Evolutionary conservation across 2,329 filamentous ascomycete genomes (phyloP), one percentile per base, ranked within the genome.

Genomic region (Escovopsis sp.): DNA sequence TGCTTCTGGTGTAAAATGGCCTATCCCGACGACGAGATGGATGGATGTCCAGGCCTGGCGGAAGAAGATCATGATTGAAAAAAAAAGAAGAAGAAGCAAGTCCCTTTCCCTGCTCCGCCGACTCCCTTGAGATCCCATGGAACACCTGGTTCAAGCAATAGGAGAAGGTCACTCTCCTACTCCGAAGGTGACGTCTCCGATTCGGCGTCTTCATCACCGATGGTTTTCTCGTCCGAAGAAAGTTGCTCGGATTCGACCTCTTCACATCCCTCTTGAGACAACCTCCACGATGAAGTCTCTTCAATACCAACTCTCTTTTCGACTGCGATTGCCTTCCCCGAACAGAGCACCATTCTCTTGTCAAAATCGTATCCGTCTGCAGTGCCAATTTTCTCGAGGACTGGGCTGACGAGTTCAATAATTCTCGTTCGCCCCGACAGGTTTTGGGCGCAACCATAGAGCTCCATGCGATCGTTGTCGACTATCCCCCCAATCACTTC

Each of bases 1-100:
- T 98, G 91, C 64, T 94, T 95, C 58, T 98, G 88, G 84, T 98
- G 91, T 63, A 96, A 95, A 59, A 82, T 73, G 60, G 68, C 68
- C 41, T 98, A 95, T 58, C 73, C 78, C 0, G 78, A 86, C 54
- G 66, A 65, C 33, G 62, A 66, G 33, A 80, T 95, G 81, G 85
- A 91, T 11, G 88, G 85, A 0, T 98, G 91, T 67, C 89, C 91
- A 0, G 91, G 91, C 1, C 43, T 80, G 33, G 83, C 78, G 0
- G 91, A 95, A 61, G 87, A 94, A 55, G 88, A 95, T 53, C 77
- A 81, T 47, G 75, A 80, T 51, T 65, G 40, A 53, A 12, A 28
- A n/a, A 26, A n/a, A 26, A 6, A 33, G 15, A n/a, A 36, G 15
- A 28, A 30, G 11, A 4, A 23, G 23, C 23, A 23, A 23, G 5